Conservation (phyloP, 2,329 filamentous ascomycete genomes). For the Scedosporium boydii region DNA sequence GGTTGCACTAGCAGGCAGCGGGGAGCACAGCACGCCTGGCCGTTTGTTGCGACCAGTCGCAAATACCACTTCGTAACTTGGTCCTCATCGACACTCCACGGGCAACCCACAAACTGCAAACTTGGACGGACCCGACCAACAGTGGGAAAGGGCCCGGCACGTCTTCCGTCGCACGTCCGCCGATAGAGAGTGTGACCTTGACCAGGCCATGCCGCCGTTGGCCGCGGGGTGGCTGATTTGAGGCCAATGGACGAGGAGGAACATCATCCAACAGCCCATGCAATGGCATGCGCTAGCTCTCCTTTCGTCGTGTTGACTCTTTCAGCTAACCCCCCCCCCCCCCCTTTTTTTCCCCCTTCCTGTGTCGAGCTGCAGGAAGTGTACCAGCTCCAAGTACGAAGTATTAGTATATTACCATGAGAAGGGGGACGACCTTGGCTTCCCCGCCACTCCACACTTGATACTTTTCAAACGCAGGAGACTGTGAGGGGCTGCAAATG, state of each 20-base stretch:
- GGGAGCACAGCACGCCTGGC: too few relatives aligned
- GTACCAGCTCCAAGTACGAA: too few relatives aligned
- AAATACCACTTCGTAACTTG: too few relatives aligned
- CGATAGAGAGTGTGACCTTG: too few relatives aligned
- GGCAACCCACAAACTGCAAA: too few relatives aligned
- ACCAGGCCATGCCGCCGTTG: not conserved
- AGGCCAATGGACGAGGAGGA: not conserved
- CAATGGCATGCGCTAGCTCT: not conserved
- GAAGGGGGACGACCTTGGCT: not conserved
- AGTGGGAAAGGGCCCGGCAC: too few relatives aligned
- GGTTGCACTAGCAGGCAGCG: not conserved
- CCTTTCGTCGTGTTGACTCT: not conserved
- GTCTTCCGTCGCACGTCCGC: too few relatives aligned
- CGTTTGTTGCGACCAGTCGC: too few relatives aligned
- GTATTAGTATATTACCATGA: not conserved
- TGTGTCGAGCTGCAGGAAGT: not conserved
- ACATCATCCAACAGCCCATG: not conserved
- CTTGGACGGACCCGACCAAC: too few relatives aligned
- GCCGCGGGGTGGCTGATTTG: not conserved
- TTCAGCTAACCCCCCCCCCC: not conserved
- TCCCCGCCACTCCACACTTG: not conserved
- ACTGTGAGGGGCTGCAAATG: too few relatives aligned
- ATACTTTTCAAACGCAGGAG: not conserved
- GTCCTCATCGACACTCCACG: too few relatives aligned
- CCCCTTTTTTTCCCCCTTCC: not conserved